Percentiles rank a stretch among this genome's conserved stretches.
Evolutionary conservation across 495 filamentous ascomycete species (phyloP).

Genomic region (Echria macrotheca): DNA sequence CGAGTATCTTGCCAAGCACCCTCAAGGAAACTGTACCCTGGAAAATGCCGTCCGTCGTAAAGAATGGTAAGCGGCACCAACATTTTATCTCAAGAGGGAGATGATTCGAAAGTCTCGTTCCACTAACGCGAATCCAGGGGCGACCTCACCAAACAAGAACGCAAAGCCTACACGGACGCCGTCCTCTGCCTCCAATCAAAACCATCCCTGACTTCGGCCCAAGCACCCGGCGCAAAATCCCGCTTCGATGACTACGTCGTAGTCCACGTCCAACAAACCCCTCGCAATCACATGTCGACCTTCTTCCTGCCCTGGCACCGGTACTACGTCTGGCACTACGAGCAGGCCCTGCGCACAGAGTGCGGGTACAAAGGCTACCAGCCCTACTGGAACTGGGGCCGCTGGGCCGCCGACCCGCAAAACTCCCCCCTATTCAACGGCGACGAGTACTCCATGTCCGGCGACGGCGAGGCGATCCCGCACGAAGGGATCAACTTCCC

Average conservation of each 20-base stretch:
- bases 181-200: slow-evolving; percentile 56
- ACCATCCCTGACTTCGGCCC: slow-evolving; percentile 37
- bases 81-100: too few relatives aligned
- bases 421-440: slow-evolving; percentile 27
- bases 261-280: slow-evolving; percentile 57
- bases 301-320: slow-evolving; percentile 67
- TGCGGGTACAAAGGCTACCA: slow-evolving; percentile 58
- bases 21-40: slow-evolving; percentile 18
- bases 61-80: slow-evolving; percentile 22
- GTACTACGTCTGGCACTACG: slow-evolving; percentile 58
- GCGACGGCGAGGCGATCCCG: slow-evolving; percentile 28
- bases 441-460: slow-evolving; percentile 23
- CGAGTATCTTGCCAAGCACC: slow-evolving; percentile 23
- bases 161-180: slow-evolving; percentile 55
- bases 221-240: slow-evolving; percentile 30
- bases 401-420: slow-evolving; percentile 20
- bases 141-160: slow-evolving; percentile 40
- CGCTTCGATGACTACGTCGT: slow-evolving; percentile 63
- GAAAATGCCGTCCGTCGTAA: slow-evolving; percentile 18
- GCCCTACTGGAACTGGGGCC: slow-evolving; percentile 27
- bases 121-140: slow-evolving; percentile 33
- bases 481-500: slow-evolving; percentile 14
- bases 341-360: slow-evolving; percentile 59
- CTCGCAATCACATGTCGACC: slow-evolving; percentile 55
- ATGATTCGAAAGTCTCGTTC: background rate